A percentile compares a stretch with the other conserved stretches of the same genome.
Conservation (phyloP, 768 basidiomycete genomes). For the Hygrophorus russula region DNA sequence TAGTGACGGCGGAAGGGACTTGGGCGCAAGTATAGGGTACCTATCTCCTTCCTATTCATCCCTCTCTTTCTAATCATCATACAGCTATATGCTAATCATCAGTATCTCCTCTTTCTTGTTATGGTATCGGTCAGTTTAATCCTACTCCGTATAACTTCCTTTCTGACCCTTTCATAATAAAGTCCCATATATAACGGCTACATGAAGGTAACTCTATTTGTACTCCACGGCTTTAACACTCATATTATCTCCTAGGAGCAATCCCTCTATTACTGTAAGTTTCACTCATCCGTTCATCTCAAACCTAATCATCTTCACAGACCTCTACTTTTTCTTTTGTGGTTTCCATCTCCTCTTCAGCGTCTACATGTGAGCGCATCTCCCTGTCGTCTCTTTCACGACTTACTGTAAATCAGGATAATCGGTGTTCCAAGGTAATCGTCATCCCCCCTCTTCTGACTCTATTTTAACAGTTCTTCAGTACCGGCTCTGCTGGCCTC, state of each 20-base stretch:
- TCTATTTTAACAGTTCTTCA: constrained; percentile 19
- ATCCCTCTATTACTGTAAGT: constrained; percentile 85
- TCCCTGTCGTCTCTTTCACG: constrained; percentile 16
- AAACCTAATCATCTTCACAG: constrained; percentile 32
- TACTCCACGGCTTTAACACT: constrained; percentile 4
- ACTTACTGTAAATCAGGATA: constrained; percentile 45
- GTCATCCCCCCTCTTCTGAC: constrained; percentile 22
- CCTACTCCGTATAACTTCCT: constrained; percentile 6
- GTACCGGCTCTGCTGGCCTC: constrained; percentile 90
- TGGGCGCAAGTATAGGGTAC: constrained; percentile 79
- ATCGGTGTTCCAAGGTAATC: constrained; percentile 80
- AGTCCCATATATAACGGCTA: constrained; percentile 97
- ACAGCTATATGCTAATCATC: constrained; percentile 75
- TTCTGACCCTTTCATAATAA: constrained; percentile 8
- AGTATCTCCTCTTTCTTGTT: constrained; percentile 72
- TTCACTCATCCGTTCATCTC: background rate
- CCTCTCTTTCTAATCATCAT: constrained; percentile 13
- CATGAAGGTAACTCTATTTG: constrained; percentile 62
- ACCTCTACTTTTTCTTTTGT: constrained; percentile 93
- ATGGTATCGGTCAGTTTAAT: constrained; percentile 75
- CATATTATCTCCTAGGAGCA: constrained; percentile 52
- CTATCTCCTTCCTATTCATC: constrained; percentile 14
- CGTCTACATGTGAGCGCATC: constrained; percentile 66
- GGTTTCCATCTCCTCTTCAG: constrained; percentile 93
- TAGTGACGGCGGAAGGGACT: constrained; percentile 63